Evolutionary conservation across 371 early-diverging fungal genomes (phyloP).

Genomic region (Mortierella sp.): DNA sequence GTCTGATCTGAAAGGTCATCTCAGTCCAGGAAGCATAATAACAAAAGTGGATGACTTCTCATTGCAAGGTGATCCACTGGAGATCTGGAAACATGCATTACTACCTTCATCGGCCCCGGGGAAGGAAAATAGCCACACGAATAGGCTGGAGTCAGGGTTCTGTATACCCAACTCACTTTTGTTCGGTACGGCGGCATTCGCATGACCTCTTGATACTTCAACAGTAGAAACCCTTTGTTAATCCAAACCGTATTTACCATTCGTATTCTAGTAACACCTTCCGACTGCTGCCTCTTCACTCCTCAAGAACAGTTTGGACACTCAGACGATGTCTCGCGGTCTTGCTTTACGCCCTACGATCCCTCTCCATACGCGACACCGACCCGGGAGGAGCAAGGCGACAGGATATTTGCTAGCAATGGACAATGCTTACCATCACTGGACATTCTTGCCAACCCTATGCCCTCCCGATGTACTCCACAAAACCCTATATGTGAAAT

Average conservation of each 20-base stretch:
- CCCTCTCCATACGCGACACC: slow-evolving; percentile 1
- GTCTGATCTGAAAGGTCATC: slow-evolving; percentile 65
- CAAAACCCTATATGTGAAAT: slow-evolving; percentile 6
- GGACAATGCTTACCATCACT: slow-evolving; percentile 39
- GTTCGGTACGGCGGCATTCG: slow-evolving; percentile 18
- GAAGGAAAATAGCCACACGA: not conserved
- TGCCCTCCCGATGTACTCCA: slow-evolving; percentile 15
- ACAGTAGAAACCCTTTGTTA: no score
- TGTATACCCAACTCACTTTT: slow-evolving; percentile 41
- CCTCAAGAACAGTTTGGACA: slow-evolving; percentile 65
- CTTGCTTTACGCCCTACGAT: slow-evolving; percentile 62
- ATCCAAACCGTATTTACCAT: no score
- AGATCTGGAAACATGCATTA: slow-evolving; percentile 24
- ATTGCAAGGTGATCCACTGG: slow-evolving; percentile 52
- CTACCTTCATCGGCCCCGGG: not conserved
- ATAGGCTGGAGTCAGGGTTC: slow-evolving; percentile 27
- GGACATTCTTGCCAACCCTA: slow-evolving; percentile 26
- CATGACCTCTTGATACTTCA: no score
- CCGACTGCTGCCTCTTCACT: slow-evolving; percentile 65
- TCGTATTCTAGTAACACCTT: slow-evolving; percentile 18
- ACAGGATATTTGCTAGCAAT: slow-evolving; percentile 20
- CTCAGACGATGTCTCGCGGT: slow-evolving; percentile 57
- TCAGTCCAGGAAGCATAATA: slow-evolving; percentile 62
- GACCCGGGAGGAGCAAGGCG: slow-evolving; percentile 8
- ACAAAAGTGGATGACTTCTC: slow-evolving; percentile 63